Percentiles rank a stretch among this genome's conserved stretches.
phyloP scores from a whole-genome alignment of 73 alveolate genomes.

The Stentor coeruleus region DNA sequence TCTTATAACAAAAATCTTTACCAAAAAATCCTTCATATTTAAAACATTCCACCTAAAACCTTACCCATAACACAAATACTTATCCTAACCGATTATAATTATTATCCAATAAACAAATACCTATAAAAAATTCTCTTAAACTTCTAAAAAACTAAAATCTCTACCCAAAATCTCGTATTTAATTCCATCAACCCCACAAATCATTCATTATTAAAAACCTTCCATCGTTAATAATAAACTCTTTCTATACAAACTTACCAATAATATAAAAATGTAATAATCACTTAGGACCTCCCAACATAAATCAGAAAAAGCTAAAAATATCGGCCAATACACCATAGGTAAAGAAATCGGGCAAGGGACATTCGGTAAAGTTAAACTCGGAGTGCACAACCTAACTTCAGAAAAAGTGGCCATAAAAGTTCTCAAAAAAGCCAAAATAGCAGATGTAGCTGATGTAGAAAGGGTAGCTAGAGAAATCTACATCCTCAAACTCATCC shows the following conservation, averaged over 20 bases:
- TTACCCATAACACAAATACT: no score
- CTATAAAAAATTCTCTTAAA: no score
- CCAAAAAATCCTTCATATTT: no score
- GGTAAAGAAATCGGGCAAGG: constrained; percentile 6
- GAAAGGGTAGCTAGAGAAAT: constrained; percentile 75
- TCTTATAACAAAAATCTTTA: no score
- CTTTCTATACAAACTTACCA: background rate
- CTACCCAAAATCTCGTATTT: background rate
- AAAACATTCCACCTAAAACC: no score
- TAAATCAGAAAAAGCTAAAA: background rate
- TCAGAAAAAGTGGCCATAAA: background rate
- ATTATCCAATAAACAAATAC: no score
- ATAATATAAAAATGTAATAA: background rate
- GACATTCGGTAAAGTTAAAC: background rate
- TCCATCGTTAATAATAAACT: background rate
- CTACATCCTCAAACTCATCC: constrained; percentile 51
- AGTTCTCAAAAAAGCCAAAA: constrained; percentile 32
- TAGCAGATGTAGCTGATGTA: constrained; percentile 70
- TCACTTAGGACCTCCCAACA: background rate
- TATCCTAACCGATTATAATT: no score
- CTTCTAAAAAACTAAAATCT: no score
- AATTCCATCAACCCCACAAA: background rate
- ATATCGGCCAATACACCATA: constrained; percentile 10
- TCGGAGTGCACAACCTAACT: background rate
- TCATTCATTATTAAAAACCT: background rate